Evolutionary conservation across 2,329 filamentous ascomycete species (phyloP).

Genomic region (Xylariaceae sp.): DNA sequence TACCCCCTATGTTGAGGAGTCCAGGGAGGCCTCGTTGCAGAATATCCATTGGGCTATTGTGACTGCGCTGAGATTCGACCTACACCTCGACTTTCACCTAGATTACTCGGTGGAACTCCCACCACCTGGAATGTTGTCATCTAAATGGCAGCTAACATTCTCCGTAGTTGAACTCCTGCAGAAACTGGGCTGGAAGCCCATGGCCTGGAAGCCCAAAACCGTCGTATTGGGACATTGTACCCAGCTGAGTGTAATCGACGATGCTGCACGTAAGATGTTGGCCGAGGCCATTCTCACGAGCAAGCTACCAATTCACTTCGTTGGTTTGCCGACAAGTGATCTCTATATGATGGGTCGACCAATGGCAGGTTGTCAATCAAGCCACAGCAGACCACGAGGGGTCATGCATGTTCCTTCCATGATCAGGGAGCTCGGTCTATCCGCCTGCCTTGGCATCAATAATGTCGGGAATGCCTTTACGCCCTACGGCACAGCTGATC

Average conservation of each 20-base stretch:
- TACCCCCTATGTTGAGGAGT: conserved; percentile 64
- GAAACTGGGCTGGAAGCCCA: conserved; percentile 43
- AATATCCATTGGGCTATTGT: conserved; percentile 62
- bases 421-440: conserved; percentile 52
- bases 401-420: conserved; percentile 58
- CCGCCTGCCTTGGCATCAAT: conserved; percentile 60
- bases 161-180: conserved; percentile 49
- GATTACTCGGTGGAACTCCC: conserved; percentile 59
- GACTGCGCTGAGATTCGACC: conserved; percentile 43
- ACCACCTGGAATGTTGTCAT: conserved; percentile 20
- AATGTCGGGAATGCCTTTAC: conserved; percentile 74
- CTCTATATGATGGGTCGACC: conserved; percentile 63
- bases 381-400: conserved; percentile 42
- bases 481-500: conserved; percentile 62
- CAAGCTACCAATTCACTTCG: conserved; percentile 56
- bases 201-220: conserved; percentile 38
- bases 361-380: conserved; percentile 19
- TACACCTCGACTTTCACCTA: conserved; percentile 65
- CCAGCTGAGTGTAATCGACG: conserved; percentile 52
- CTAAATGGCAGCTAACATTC: conserved; percentile 45
- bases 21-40: conserved; percentile 39
- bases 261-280: conserved; percentile 46
- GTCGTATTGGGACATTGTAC: conserved; percentile 65
- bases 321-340: conserved; percentile 66
- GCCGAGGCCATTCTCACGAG: conserved; percentile 41